These are phyloP conservation scores for Trametes villosa DNA, from an alignment of 768 basidiomycete genomes.

Conservation along the genomic window DNA sequence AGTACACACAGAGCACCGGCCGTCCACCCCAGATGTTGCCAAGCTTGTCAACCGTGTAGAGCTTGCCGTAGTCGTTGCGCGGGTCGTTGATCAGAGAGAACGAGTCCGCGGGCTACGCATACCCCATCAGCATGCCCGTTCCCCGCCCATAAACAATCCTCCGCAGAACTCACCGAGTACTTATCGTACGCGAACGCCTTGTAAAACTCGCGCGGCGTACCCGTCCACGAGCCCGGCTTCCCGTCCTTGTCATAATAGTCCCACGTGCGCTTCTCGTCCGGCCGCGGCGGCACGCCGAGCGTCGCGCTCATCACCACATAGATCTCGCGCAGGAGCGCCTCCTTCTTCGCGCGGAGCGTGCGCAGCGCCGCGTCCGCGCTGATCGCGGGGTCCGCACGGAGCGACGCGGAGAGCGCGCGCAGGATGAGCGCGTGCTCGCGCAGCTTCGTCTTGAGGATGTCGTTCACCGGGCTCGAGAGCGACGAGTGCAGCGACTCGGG, in stretches of 20 bases:
- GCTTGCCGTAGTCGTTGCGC: slow-evolving; percentile 76
- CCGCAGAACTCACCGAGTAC: slow-evolving; percentile 32
- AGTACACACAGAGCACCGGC: slow-evolving; percentile 74
- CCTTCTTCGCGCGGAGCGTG: slow-evolving; percentile 80
- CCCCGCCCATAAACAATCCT: not conserved
- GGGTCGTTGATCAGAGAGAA: slow-evolving; percentile 98
- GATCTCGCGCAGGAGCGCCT: slow-evolving; percentile 80
- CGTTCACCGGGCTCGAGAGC: slow-evolving; percentile 71
- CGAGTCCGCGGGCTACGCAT: slow-evolving; percentile 62
- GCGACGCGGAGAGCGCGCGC: slow-evolving; percentile 59
- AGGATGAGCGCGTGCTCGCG: slow-evolving; percentile 89
- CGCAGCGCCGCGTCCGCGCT: slow-evolving; percentile 51
- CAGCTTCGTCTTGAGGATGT: slow-evolving; percentile 85
- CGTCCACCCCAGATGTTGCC: slow-evolving; percentile 92
- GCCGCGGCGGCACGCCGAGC: slow-evolving; percentile 82
- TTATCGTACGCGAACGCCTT: slow-evolving; percentile 41
- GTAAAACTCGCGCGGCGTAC: slow-evolving; percentile 84
- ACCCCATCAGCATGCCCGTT: not conserved
- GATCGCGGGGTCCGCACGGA: slow-evolving; percentile 46
- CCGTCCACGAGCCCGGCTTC: slow-evolving; percentile 74
- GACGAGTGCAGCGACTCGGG: slow-evolving; percentile 88
- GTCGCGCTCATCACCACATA: slow-evolving; percentile 85
- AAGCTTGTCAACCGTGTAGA: slow-evolving; percentile 91
- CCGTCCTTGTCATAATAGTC: slow-evolving; percentile 86
- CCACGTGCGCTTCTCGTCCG: slow-evolving; percentile 77